Evolutionary conservation across 2,329 filamentous ascomycete species (phyloP), one percentile per base, ranked within the genome.

Genomic region (Nigrospora osmanthi): DNA sequence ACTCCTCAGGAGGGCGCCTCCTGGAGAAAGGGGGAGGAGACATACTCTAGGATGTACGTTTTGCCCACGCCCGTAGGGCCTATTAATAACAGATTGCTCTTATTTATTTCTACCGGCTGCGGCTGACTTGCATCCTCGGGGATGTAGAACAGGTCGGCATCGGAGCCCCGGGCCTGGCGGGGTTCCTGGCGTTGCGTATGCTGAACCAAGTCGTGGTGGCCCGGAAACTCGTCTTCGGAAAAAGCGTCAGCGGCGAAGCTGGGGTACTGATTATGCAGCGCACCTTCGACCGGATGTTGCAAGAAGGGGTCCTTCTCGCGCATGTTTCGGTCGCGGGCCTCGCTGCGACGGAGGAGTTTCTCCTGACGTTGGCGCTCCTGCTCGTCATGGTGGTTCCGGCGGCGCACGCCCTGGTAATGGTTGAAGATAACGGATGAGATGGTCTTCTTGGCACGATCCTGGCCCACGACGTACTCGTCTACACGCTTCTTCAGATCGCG

Each of bases 51-150:
- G 68, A 98, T 97, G 49, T 97, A 82, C 0, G 93, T 98, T 69
- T 98, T 98, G 13, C 93, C 93, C 6, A 96, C 90, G 3, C 93
- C 93, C 0, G 90, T 95, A 1, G 93, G 93, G 0, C 93, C 93
- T 23, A 97, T 77, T 43, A 97, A 71, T 36, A 98, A 71, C 35
- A 98, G 76, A 60, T 98, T 98, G 56, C 90, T 95, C 69, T 98
- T 98, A 64, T 96, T 90, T 49, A 98, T 84, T 54, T 86, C 88
- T 55, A 94, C 70, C 23, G 69, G 69, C 11, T 70, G 63, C 1
- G 69, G 62, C 4, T 61, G 51, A 4, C 57, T 55, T 14, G 63
- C 53, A 39, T 78, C 74, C 42, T 80, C 76, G 3, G 68, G 62
- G 23, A 69, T 61, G 49, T 75, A 75, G 28, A 77, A 69, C 23